A percentile compares a stretch with the other conserved stretches of the same genome.
phyloP scores from a whole-genome alignment of 2,329 filamentous ascomycete genomes.

The Penicillium sp. region DNA sequence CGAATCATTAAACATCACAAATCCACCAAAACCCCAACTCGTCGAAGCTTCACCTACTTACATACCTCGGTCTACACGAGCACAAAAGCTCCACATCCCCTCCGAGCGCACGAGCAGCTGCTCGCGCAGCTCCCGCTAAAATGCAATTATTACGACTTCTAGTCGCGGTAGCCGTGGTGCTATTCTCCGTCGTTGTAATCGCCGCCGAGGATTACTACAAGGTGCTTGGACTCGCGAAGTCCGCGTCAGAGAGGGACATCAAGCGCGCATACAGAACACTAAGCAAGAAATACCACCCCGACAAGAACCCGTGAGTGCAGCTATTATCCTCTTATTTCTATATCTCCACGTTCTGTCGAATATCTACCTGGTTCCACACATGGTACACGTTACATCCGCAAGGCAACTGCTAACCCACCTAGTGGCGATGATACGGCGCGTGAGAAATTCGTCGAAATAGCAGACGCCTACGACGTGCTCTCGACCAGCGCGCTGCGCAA shows the following conservation, averaged over 20 bases:
- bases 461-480: conserved; percentile 92
- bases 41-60: neutral
- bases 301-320: conserved; percentile 84
- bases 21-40: neutral
- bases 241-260: conserved; percentile 80
- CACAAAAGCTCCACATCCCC: neutral
- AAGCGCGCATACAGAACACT: conserved; percentile 90
- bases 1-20: neutral
- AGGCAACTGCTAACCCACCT: conserved; percentile 3
- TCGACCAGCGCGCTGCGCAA: conserved; percentile 74
- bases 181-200: conserved; percentile 38
- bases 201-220: conserved; percentile 54
- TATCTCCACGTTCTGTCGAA: neutral
- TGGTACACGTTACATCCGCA: neutral
- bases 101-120: conserved; percentile 12
- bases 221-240: conserved; percentile 75
- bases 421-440: conserved; percentile 77
- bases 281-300: conserved; percentile 94
- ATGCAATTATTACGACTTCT: conserved; percentile 38
- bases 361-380: neutral
- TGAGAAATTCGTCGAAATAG: conserved; percentile 88
- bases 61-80: neutral
- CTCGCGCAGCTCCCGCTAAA: conserved; percentile 15
- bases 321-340: neutral
- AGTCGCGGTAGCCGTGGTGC: conserved; percentile 33